Base-by-base conservation (phyloP, 108 stramenopile genomes). In the Discostella pseudostelligera region DNA sequence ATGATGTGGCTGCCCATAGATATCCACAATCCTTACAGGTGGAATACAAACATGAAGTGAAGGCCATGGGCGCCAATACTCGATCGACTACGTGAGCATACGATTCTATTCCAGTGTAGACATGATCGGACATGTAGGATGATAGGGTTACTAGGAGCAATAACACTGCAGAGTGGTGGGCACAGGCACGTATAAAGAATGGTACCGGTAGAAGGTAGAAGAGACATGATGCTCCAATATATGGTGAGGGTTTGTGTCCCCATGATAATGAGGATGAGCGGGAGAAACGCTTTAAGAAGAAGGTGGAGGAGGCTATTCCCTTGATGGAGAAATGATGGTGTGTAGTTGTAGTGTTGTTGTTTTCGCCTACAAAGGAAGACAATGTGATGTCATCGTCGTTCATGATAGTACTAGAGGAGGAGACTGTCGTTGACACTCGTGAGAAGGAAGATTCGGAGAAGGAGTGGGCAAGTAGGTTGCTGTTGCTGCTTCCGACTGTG, bases 31-130 rank as follows among this genome's bases (percentile, higher is more conserved):
- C 54, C 0, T 8, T 12, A 39, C 62, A 74, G 7, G 68, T 61
- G 14, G 67, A 44, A 36, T 58, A 32, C 17, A 79, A 24, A 19
- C 57, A 59, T 14, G 73, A 53, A 13, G 62, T 36, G 8, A 79
- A 74, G 7, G 78, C 73, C 39, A 79, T 26, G 9, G 78, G 78
- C 5, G 78, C 78, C 72, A 79, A n/a, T 4, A 58, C 36, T 42
- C 68, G 74, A 43, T 79, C 78, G n/a, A 79, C 8, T 1, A 48
- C 32, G 43, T 79, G 70, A 12, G 59, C 61, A 7, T 43, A 62
- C 11, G 78, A 79, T 40, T 79, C 78, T 1, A 79, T n/a, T 1
- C 78, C 78, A 32, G 72, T 79, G 26, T 74, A 79, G 14, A 69
- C 67, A 22, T 79, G 73, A 74, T 79, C 78, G 48, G 72, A 74